Percentiles rank a stretch among this genome's conserved stretches.
Evolutionary conservation across 495 filamentous ascomycete genomes (phyloP).

Genomic region (Aspergillus panamensis): DNA sequence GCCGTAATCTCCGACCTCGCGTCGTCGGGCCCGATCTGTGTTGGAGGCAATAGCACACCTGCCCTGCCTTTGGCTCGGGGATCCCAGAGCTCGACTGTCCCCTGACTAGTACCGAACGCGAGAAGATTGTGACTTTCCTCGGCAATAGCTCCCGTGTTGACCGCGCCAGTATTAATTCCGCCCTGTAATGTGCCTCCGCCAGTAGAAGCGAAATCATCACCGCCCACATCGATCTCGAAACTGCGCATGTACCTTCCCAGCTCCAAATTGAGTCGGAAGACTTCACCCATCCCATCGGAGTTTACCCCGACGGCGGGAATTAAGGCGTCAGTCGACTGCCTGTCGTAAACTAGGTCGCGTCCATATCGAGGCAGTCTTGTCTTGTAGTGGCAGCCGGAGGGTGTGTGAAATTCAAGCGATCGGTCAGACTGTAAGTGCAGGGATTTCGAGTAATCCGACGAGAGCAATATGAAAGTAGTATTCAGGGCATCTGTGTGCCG

Average conservation of each 20-base stretch:
- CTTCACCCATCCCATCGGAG: conserved; percentile 78
- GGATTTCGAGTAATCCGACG: conserved; percentile 90
- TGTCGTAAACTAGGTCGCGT: conserved; percentile 81
- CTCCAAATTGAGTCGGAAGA: conserved; percentile 89
- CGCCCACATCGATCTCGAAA: conserved; percentile 79
- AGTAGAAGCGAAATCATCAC: conserved; percentile 64
- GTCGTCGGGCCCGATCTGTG: conserved; percentile 38
- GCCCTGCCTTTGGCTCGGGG: conserved; percentile 74
- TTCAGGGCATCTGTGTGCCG: conserved; percentile 94
- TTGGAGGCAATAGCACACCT: conserved; percentile 61
- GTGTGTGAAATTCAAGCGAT: conserved; percentile 90
- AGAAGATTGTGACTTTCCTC: conserved; percentile 87
- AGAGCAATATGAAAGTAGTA: conserved; percentile 87
- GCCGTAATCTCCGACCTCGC: conserved; percentile 77
- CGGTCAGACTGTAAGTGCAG: conserved; percentile 90
- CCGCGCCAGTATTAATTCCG: conserved; percentile 71
- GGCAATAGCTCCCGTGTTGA: conserved; percentile 88
- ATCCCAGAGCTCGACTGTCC: conserved; percentile 98
- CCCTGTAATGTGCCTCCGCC: conserved; percentile 73
- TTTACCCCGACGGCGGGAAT: conserved; percentile 86
- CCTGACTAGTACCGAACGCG: conserved; percentile 90
- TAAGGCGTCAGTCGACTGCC: conserved; percentile 79
- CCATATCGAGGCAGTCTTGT: conserved; percentile 89
- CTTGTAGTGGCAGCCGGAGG: conserved; percentile 80
- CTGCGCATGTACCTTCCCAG: conserved; percentile 82